These are phyloP conservation scores for Brassica cretica DNA, from an alignment of 345 rosid genomes.

Conservation along the genomic window DNA sequence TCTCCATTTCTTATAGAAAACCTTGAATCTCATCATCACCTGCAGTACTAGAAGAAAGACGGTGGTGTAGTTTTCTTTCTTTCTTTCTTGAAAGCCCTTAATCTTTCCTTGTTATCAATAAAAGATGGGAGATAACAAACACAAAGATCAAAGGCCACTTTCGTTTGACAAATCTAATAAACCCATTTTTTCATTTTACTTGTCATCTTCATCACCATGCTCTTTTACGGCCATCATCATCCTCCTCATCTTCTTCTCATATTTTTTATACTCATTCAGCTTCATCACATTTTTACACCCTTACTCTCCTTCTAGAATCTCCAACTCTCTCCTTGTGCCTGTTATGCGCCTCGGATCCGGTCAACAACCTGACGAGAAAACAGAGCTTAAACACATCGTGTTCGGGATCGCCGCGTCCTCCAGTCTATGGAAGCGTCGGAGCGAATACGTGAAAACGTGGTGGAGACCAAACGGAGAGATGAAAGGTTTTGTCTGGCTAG, in stretches of 20 bases:
- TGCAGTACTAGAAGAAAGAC: not conserved
- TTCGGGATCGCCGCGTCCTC: slow-evolving; percentile 67
- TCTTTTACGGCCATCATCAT: slow-evolving; percentile 36
- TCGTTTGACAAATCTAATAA: slow-evolving; percentile 24
- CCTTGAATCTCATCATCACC: slow-evolving; percentile 6
- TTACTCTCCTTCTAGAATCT: slow-evolving; percentile 27
- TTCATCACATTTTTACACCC: slow-evolving; percentile 48
- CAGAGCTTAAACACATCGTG: slow-evolving; percentile 55
- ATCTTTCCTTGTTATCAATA: not conserved
- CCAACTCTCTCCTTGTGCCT: slow-evolving; percentile 32
- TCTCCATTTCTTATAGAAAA: slow-evolving; percentile 4
- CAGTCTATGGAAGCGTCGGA: slow-evolving; percentile 57
- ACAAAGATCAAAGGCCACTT: slow-evolving; percentile 26
- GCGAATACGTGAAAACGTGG: slow-evolving; percentile 69
- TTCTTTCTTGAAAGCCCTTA: not conserved
- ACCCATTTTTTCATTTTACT: slow-evolving; percentile 1
- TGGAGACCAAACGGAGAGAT: slow-evolving; percentile 54
- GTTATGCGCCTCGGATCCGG: slow-evolving; percentile 41
- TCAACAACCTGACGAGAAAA: not conserved
- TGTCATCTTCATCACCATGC: slow-evolving; percentile 22
- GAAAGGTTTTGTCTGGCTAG: slow-evolving; percentile 81
- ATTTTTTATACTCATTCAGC: slow-evolving; percentile 47
- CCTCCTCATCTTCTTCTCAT: slow-evolving; percentile 42
- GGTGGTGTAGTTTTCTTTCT: slow-evolving; percentile 5
- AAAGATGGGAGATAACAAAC: slow-evolving; percentile 30